Percentiles rank a stretch among this genome's conserved stretches.
phyloP scores from a whole-genome alignment of 768 basidiomycete genomes.

The Solioccasus polychromus region DNA sequence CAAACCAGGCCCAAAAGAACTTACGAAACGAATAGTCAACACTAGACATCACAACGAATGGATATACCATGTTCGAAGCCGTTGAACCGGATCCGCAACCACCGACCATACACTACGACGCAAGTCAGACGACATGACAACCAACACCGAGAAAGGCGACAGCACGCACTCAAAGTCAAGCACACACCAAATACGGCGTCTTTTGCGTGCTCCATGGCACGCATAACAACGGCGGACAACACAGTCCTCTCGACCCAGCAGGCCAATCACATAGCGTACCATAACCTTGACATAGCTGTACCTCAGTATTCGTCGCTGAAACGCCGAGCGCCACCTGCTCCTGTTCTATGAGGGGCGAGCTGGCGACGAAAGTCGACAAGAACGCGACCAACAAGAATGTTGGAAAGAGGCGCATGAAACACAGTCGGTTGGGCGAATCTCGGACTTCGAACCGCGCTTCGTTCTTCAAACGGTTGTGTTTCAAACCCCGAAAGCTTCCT shows the following conservation, averaged over 20 bases:
- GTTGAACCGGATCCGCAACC: too few relatives aligned
- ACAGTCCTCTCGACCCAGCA: conserved; percentile 14
- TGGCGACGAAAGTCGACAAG: background rate
- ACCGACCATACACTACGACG: too few relatives aligned
- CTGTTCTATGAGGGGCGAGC: conserved; percentile 1
- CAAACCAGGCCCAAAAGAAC: too few relatives aligned
- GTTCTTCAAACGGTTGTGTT: conserved; percentile 1
- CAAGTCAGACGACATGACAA: background rate
- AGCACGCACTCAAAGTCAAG: background rate
- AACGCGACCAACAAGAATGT: background rate
- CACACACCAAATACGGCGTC: conserved; percentile 13
- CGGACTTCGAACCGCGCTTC: too few relatives aligned
- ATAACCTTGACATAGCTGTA: background rate
- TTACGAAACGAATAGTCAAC: too few relatives aligned
- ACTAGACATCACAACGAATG: too few relatives aligned
- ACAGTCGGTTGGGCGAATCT: too few relatives aligned
- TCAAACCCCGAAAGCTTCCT: too few relatives aligned
- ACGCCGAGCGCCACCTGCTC: conserved; percentile 1
- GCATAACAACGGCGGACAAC: conserved; percentile 14
- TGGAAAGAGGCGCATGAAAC: background rate
- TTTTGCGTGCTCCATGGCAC: conserved; percentile 1
- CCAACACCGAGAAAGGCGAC: background rate
- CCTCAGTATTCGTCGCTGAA: too few relatives aligned
- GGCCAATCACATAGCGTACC: conserved; percentile 16
- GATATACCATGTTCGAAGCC: too few relatives aligned